Evolutionary conservation across 805 yeast genomes (phyloP).

Genomic region (Saccharomycopsis javanensis): DNA sequence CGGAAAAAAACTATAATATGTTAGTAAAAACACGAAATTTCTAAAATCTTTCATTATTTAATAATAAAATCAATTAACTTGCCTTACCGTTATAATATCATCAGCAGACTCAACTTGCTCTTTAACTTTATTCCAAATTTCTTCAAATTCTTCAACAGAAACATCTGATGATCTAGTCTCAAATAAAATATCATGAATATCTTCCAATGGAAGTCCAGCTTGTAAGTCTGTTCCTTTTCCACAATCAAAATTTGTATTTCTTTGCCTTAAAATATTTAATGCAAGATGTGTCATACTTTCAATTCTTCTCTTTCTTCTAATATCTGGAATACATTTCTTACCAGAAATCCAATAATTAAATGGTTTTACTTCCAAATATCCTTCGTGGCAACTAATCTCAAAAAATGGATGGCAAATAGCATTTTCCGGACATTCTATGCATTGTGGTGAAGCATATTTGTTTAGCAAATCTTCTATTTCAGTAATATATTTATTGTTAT

Average conservation of each 20-base stretch:
- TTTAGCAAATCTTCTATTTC: conserved; percentile 38
- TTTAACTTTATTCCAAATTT: conserved; percentile 60
- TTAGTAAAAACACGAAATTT: neutral
- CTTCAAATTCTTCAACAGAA: conserved; percentile 58
- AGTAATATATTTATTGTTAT: conserved; percentile 27
- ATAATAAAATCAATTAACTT: conserved; percentile 35
- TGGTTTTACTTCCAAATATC: conserved; percentile 46
- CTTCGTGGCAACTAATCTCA: conserved; percentile 61
- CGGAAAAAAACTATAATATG: conserved; percentile 11
- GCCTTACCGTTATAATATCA: conserved; percentile 63
- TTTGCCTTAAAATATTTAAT: conserved; percentile 51
- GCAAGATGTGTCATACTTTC: conserved; percentile 58
- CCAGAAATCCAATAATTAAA: conserved; percentile 38
- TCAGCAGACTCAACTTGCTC: conserved; percentile 54
- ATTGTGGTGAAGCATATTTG: conserved; percentile 41
- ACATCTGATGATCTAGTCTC: conserved; percentile 32
- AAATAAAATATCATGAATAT: conserved; percentile 42
- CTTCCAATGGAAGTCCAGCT: conserved; percentile 42
- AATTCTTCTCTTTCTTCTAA: conserved; percentile 56
- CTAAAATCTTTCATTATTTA: neutral
- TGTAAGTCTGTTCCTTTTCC: conserved; percentile 41
- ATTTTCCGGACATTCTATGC: conserved; percentile 74
- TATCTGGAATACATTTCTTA: conserved; percentile 66
- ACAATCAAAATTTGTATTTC: conserved; percentile 57
- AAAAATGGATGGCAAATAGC: conserved; percentile 61